Base-by-base conservation (phyloP, 257 asterid genomes). In the Asclepias syriaca region DNA sequence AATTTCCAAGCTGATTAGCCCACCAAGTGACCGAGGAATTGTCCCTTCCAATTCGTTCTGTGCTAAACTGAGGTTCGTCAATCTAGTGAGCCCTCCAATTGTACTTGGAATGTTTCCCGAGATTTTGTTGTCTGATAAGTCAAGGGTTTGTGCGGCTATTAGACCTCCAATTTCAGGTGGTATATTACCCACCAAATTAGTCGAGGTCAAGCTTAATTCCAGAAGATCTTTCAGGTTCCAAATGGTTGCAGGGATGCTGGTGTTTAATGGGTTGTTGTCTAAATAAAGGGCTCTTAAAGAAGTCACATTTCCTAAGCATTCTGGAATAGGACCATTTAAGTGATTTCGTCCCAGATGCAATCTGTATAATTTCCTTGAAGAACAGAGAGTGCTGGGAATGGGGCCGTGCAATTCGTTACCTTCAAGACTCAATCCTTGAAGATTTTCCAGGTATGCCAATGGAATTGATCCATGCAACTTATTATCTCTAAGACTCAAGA, bases 281-380 rank as follows among this genome's bases (percentile, higher is more conserved):
- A 72, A 2, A 6, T 19, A 6, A 19, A 72, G 59, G 14, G 12
- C 0, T 75, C 70, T 68, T 3, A 75, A 14, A 45, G 69, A 10
- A 32, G 63, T n/a, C 18, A 75, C 46, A 57, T 75, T 59, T 9
- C 74, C 74, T 24, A 75, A 14, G 37, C 74, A 75, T 3, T 34
- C 39, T 46, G 65, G 74, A 5, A 68, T 6, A 1, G 7, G 68
- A 59, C 74, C 74, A 1, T 1, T 11, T 0, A 68, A 49, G 16
- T 58, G 37, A 21, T 75, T 75, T 3, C 37, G 3, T 1, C 69
- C 58, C 0, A 68, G 51, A 8, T 24, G 8, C 22, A 68, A 4
- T 3, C 1, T 43, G 12, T 21, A 15, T 5, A 75, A 64, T 2
- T 49, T 27, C 46, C 22, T 43, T 27, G 69, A 29, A 57, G 8